Conservation (phyloP, 1,139 yeast genomes). For the Hemisphaericaspora lyxosophila region DNA sequence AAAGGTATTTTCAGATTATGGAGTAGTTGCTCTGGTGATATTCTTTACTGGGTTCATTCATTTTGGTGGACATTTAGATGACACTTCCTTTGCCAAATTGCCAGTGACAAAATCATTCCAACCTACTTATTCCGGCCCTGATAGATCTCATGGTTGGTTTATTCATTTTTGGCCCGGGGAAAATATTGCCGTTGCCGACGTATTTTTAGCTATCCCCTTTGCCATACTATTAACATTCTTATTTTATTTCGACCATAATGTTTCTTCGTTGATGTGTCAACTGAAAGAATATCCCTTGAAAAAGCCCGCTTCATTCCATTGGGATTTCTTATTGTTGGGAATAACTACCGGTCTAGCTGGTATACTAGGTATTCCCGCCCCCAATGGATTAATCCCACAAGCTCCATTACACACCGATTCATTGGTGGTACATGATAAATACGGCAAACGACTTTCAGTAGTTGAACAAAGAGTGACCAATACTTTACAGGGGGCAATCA, state of each 20-base stretch:
- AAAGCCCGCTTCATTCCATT: constrained; percentile 89
- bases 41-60: constrained; percentile 91
- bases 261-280: constrained; percentile 90
- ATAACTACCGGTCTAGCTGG: constrained; percentile 87
- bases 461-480: constrained; percentile 91
- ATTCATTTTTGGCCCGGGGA: constrained; percentile 70
- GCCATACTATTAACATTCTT: constrained; percentile 79
- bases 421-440: constrained; percentile 57
- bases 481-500: constrained; percentile 77
- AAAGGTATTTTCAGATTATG: constrained; percentile 78
- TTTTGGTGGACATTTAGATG: constrained; percentile 72
- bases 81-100: constrained; percentile 53
- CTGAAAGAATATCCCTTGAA: constrained; percentile 74
- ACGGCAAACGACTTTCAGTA: constrained; percentile 52
- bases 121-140: constrained; percentile 55
- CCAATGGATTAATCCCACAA: constrained; percentile 94
- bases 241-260: constrained; percentile 94
- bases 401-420: constrained; percentile 92
- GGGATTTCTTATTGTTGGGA: constrained; percentile 86
- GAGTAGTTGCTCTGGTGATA: constrained; percentile 77
- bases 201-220: constrained; percentile 89
- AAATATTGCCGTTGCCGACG: constrained; percentile 64
- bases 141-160: constrained; percentile 65
- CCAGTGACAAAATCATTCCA: constrained; percentile 74
- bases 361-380: constrained; percentile 86